A percentile compares a stretch with the other conserved stretches of the same genome.
These are phyloP conservation scores for Ajuga reptans DNA, from an alignment of 305 asterid species.

Conservation along the genomic window DNA sequence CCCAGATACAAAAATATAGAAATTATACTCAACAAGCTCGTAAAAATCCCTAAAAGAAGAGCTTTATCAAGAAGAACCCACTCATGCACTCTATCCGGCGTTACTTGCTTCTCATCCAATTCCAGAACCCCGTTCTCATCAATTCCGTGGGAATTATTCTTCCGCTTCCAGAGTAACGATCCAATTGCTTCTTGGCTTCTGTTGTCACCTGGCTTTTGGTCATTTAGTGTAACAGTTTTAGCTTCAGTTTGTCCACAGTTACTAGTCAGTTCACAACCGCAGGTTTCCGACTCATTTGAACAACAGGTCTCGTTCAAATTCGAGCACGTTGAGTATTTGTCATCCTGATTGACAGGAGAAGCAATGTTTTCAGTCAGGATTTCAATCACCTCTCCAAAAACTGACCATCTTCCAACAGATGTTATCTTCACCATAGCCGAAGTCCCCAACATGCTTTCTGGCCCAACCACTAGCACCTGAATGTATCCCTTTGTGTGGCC, in stretches of 20 bases:
- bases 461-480: conserved; percentile 81
- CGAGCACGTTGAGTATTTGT: conserved; percentile 27
- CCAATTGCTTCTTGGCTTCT: conserved; percentile 37
- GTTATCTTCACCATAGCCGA: conserved; percentile 76
- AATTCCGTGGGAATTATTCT: conserved; percentile 24
- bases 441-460: conserved; percentile 73
- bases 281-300: conserved; percentile 49
- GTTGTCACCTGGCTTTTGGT: conserved; percentile 18
- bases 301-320: conserved; percentile 43
- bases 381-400: conserved; percentile 81
- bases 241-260: conserved; percentile 29
- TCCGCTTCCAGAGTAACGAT: conserved; percentile 56
- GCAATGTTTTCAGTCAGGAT: conserved; percentile 32
- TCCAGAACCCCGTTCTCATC: conserved; percentile 16
- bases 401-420: conserved; percentile 94
- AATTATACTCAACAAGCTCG: conserved; percentile 17
- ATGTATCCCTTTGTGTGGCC: conserved; percentile 94
- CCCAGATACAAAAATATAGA: conserved; percentile 21
- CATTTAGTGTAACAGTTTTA: conserved; percentile 27
- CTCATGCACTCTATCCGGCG: not conserved
- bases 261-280: conserved; percentile 36
- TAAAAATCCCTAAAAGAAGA: conserved; percentile 16
- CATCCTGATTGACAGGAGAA: conserved; percentile 11
- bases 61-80: conserved; percentile 23
- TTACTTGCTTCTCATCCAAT: conserved; percentile 2